Conservation (phyloP, 345 rosid genomes). For the Carallia pectinifolia region DNA sequence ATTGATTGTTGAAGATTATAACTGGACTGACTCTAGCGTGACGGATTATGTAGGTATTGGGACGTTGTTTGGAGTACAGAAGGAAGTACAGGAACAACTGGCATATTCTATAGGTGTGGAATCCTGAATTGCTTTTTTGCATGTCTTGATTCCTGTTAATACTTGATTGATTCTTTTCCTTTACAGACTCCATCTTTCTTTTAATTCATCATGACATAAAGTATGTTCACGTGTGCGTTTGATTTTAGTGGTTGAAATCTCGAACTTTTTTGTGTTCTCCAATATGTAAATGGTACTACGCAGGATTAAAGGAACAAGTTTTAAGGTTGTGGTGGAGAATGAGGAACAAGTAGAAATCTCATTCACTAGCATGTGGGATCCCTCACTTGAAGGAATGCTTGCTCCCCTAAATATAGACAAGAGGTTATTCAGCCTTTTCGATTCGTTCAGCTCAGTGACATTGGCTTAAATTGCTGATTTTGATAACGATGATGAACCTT, state of each 20-base stretch:
- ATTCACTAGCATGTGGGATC: conserved; percentile 31
- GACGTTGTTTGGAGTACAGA: conserved; percentile 32
- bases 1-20: too few relatives aligned
- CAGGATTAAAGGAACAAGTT: conserved; percentile 25
- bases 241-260: too few relatives aligned
- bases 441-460: not conserved
- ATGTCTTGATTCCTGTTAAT: not conserved
- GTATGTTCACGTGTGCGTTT: not conserved
- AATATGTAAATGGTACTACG: not conserved
- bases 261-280: too few relatives aligned
- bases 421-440: conserved; percentile 6
- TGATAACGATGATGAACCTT: not conserved
- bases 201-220: too few relatives aligned
- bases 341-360: conserved; percentile 29
- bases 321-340: conserved; percentile 22
- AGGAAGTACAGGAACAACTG: conserved; percentile 35
- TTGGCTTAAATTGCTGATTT: not conserved
- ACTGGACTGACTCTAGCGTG: too few relatives aligned
- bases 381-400: conserved; percentile 22
- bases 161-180: not conserved
- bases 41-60: conserved; percentile 23
- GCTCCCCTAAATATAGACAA: conserved; percentile 27
- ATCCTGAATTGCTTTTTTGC: not conserved
- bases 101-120: conserved; percentile 19
- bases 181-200: too few relatives aligned